Conservation (phyloP, 2,329 filamentous ascomycete genomes). For the Arachnomyces sp. region DNA sequence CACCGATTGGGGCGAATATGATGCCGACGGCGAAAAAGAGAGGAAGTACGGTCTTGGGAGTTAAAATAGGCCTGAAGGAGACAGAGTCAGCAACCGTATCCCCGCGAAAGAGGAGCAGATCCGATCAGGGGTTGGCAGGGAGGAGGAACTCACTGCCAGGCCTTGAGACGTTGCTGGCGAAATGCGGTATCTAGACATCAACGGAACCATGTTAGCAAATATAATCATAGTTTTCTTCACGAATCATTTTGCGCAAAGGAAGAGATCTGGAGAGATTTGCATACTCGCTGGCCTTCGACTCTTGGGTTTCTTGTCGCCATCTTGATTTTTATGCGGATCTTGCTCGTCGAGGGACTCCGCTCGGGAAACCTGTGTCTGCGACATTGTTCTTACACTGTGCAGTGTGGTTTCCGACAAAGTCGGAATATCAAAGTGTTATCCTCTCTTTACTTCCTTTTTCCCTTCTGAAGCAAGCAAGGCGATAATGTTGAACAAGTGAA, state of each 20-base stretch:
- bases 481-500: too few relatives aligned
- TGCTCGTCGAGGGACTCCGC: constrained; percentile 39
- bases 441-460: too few relatives aligned
- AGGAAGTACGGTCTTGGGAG: constrained; percentile 84
- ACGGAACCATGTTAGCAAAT: too few relatives aligned
- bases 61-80: constrained; percentile 70
- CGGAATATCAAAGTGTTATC: background rate
- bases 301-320: constrained; percentile 70
- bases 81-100: constrained; percentile 8
- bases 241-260: constrained; percentile 6
- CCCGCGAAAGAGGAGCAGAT: constrained; percentile 1
- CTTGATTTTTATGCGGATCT: constrained; percentile 31
- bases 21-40: constrained; percentile 86
- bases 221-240: too few relatives aligned
- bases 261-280: constrained; percentile 20
- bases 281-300: constrained; percentile 84
- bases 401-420: constrained; percentile 3
- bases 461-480: too few relatives aligned
- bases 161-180: constrained; percentile 91
- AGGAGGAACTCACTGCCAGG: constrained; percentile 75
- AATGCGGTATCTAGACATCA: constrained; percentile 74
- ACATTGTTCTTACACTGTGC: constrained; percentile 27
- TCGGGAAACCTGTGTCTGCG: constrained; percentile 33
- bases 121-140: constrained; percentile 10
- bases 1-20: constrained; percentile 90